phyloP scores from a whole-genome alignment of 75 land plant genomes.

The Chamaecyparis obtusa region DNA sequence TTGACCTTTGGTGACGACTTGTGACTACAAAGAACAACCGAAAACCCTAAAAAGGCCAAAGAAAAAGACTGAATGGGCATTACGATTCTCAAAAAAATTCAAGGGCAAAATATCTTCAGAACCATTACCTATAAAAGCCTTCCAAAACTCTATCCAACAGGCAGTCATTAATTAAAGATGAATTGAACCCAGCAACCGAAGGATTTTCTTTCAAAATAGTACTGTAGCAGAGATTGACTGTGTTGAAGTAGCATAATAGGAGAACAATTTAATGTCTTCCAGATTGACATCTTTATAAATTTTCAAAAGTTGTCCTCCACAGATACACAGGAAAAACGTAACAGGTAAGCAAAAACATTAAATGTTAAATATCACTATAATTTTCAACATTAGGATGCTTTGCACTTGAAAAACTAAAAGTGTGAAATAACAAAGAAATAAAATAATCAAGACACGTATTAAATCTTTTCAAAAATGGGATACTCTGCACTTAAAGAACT shows the following conservation, averaged over 20 bases:
- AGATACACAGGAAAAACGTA: not conserved
- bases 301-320: not conserved
- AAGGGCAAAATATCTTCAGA: not conserved
- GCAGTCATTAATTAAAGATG: not conserved
- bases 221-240: not conserved
- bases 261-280: not conserved
- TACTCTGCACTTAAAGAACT: not conserved
- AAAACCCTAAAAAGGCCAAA: slow-evolving; percentile 3
- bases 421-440: not conserved
- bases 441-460: not conserved
- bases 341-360: not conserved
- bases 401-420: no score
- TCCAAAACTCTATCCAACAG: not conserved
- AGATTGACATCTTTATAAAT: not conserved
- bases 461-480: not conserved
- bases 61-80: not conserved
- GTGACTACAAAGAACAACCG: not conserved
- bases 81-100: not conserved
- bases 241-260: not conserved
- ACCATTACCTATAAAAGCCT: not conserved
- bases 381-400: no score
- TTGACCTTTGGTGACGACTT: not conserved
- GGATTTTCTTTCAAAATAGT: not conserved
- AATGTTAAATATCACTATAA: not conserved
- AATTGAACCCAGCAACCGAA: not conserved